phyloP scores from a whole-genome alignment of 2,329 filamentous ascomycete species.

The Pseudopyricularia javanii region DNA sequence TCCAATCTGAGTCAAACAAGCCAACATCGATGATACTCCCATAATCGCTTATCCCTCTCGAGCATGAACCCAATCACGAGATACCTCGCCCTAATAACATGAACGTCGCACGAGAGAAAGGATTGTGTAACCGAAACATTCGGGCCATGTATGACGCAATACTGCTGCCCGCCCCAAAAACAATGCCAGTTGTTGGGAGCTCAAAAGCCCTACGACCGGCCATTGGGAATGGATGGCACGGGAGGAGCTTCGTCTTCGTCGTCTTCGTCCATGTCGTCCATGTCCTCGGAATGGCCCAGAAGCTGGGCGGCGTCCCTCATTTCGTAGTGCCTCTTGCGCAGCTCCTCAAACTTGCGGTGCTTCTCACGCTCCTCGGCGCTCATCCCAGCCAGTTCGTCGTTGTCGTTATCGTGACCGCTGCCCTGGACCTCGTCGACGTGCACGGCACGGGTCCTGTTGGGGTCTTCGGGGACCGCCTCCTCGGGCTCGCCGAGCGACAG shows the following conservation, averaged over 20 bases:
- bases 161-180: background rate
- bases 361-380: slow-evolving; percentile 73
- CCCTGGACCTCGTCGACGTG: slow-evolving; percentile 55
- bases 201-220: slow-evolving; percentile 5
- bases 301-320: slow-evolving; percentile 90
- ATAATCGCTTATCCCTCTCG: background rate
- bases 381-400: slow-evolving; percentile 39
- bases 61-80: background rate
- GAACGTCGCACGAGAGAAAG: background rate
- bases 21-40: background rate
- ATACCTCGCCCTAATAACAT: background rate
- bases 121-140: background rate
- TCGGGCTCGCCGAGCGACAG: slow-evolving; percentile 90
- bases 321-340: slow-evolving; percentile 95
- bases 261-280: slow-evolving; percentile 48
- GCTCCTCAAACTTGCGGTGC: slow-evolving; percentile 80
- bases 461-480: slow-evolving; percentile 46
- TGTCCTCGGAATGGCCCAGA: slow-evolving; percentile 61
- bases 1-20: background rate
- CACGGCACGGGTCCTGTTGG: slow-evolving; percentile 49
- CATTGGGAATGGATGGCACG: slow-evolving; percentile 31
- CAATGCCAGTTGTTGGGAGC: background rate
- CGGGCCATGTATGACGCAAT: background rate
- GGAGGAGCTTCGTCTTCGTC: slow-evolving; percentile 24
- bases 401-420: slow-evolving; percentile 45